phyloP scores from a whole-genome alignment of 805 yeast species.

The Zygotorulaspora florentina region DNA sequence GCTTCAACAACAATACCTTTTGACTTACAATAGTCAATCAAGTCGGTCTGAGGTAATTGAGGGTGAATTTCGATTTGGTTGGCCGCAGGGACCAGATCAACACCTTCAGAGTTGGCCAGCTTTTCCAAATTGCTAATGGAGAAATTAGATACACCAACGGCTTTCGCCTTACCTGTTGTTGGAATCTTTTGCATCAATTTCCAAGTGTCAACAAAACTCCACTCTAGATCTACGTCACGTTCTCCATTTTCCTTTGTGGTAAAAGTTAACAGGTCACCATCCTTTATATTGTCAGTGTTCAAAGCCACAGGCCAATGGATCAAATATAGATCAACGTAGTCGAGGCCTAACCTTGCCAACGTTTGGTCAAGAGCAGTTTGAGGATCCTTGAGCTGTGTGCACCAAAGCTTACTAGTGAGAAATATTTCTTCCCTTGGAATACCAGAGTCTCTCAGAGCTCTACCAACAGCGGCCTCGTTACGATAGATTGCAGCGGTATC shows the following conservation, averaged over 20 bases:
- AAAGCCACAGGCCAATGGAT: constrained; percentile 79
- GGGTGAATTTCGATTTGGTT: constrained; percentile 81
- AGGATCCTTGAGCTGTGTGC: constrained; percentile 46
- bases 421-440: constrained; percentile 62
- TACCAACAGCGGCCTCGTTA: constrained; percentile 65
- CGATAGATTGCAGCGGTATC: constrained; percentile 70
- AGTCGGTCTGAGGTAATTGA: constrained; percentile 58
- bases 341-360: constrained; percentile 58
- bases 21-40: constrained; percentile 47
- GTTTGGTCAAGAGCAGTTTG: constrained; percentile 53
- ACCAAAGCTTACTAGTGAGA: constrained; percentile 69
- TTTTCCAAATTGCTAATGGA: constrained; percentile 48
- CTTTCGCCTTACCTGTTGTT: constrained; percentile 47
- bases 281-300: constrained; percentile 39
- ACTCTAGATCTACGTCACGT: constrained; percentile 38
- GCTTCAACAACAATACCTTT: constrained; percentile 63
- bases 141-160: constrained; percentile 77
- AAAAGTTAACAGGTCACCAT: constrained; percentile 31
- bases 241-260: constrained; percentile 40
- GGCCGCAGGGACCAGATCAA: constrained; percentile 56
- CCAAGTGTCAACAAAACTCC: constrained; percentile 55
- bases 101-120: constrained; percentile 46
- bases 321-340: constrained; percentile 72
- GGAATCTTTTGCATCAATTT: constrained; percentile 57
- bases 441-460: constrained; percentile 52